Base-by-base conservation (phyloP, 2,329 filamentous ascomycete species). In the Leptographium lundbergii region DNA sequence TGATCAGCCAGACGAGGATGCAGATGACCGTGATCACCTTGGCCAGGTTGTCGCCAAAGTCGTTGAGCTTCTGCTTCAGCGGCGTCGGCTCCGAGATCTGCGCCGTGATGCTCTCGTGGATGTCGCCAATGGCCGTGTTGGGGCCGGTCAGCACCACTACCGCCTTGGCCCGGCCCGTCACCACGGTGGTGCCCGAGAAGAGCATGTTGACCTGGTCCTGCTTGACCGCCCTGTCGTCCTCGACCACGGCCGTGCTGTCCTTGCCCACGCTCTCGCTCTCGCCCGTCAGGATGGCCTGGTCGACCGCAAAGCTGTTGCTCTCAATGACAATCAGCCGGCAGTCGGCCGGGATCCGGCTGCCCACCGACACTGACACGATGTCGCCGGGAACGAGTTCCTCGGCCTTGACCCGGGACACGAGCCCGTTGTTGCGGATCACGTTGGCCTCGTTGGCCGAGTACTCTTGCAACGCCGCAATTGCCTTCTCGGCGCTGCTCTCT, bases 11-110 rank as follows among this genome's bases (percentile, higher is more conserved):
- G 67, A 99, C 94, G 60, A 96, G 77, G 64, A 97, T 78, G 73
- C 95, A 99, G 68, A 99, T 99, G 62, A 91, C 87, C 7, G 92
- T 97, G 65, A 99, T 99, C 62, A 97, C 94, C 79, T 97, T 99
- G 67, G 95, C 95, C 63, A 99, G 79, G 70, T 82, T 87, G 74
- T 99, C 94, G 63, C 94, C 95, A 70, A 99, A 99, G 68, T 97
- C 91, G 72, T 99, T 96, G 63, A 99, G 81, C 78, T 99, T 99
- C 79, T 99, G 90, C 79, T 99, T 99, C 66, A 99, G 75, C 17
- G 94, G 94, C 0, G 94, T 99, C 0, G 94, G 94, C 71, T 96
- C 91, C 25, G 92, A 97, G 68, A 99, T 99, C 73, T 99, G 95
- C 45, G 92, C 88, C 7, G 91, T 91, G 70, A 99, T 99, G 77